These are phyloP conservation scores for Lupinus albus DNA, from an alignment of 306 rosid species.

Conservation along the genomic window DNA sequence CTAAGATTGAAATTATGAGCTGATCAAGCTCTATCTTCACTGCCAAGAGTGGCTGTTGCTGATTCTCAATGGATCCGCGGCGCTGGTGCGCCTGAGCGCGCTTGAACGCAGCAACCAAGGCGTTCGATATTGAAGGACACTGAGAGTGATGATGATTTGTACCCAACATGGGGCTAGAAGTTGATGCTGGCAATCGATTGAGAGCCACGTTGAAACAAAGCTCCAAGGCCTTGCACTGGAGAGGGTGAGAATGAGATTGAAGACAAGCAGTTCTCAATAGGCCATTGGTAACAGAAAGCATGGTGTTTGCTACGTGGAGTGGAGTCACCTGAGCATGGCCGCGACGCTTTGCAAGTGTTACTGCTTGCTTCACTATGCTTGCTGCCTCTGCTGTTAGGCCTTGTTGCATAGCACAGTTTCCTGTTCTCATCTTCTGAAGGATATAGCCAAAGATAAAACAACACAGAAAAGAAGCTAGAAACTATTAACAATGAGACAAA, in stretches of 20 bases:
- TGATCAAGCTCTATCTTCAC: constrained; percentile 88
- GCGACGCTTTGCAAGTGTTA: constrained; percentile 73
- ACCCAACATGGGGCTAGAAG: constrained; percentile 69
- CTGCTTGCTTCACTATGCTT: constrained; percentile 70
- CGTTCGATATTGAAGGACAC: constrained; percentile 82
- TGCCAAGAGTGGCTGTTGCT: constrained; percentile 83
- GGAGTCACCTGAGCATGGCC: constrained; percentile 99
- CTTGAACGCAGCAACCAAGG: constrained; percentile 95
- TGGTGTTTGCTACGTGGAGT: constrained; percentile 88
- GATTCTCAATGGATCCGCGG: constrained; percentile 91
- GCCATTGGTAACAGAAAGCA: constrained; percentile 73
- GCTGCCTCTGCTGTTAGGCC: constrained; percentile 82
- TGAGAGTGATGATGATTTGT: constrained; percentile 57
- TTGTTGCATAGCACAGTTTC: constrained; percentile 76
- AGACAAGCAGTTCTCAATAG: constrained; percentile 77
- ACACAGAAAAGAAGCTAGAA: neutral
- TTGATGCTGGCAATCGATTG: constrained; percentile 85
- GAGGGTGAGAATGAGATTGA: constrained; percentile 94
- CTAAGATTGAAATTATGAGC: constrained; percentile 82
- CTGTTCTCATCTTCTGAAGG: constrained; percentile 70
- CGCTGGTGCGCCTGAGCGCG: constrained; percentile 97
- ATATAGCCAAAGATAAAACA: neutral
- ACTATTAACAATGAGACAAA: constrained; percentile 5
- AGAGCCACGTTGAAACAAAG: constrained; percentile 97
- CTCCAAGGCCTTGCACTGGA: constrained; percentile 94